phyloP scores from a whole-genome alignment of 768 basidiomycete genomes.

The Lepiota brunneoincarnata region DNA sequence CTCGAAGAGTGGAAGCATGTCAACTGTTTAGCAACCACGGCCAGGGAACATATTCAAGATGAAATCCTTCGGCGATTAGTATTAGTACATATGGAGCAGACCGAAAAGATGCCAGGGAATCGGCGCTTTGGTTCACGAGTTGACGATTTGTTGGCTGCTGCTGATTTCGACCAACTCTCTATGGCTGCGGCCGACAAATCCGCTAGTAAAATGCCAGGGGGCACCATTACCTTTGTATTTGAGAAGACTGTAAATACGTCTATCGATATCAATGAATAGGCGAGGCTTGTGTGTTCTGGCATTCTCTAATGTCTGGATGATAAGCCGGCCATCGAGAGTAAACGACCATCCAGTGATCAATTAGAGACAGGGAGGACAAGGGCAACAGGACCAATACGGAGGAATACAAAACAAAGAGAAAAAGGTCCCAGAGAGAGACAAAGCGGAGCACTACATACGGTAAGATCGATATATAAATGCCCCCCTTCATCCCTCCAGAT shows the following conservation, averaged over 20 bases:
- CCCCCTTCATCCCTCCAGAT: too few species aligned
- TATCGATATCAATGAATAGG: not conserved
- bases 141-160: slow-evolving; percentile 18
- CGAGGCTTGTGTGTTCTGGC: not conserved
- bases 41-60: slow-evolving; percentile 57
- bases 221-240: slow-evolving; percentile 75
- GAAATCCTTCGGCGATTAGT: slow-evolving; percentile 54
- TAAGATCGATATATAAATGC: not conserved
- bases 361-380: not conserved
- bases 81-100: slow-evolving; percentile 23
- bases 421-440: slow-evolving; percentile 17
- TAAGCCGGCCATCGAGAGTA: slow-evolving; percentile 1
- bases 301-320: not conserved
- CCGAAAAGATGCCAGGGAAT: slow-evolving; percentile 1
- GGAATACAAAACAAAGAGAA: slow-evolving; percentile 8
- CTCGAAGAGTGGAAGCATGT: slow-evolving; percentile 86
- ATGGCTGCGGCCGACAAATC: slow-evolving; percentile 30
- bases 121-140: not conserved
- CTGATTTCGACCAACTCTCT: slow-evolving; percentile 46
- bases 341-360: not conserved
- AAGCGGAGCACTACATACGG: slow-evolving; percentile 18
- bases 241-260: slow-evolving; percentile 39
- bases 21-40: slow-evolving; percentile 55
- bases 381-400: too few species aligned
- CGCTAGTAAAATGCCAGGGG: slow-evolving; percentile 50